Conservation (phyloP, 345 rosid species). For the Euphorbia pulcherrima region DNA sequence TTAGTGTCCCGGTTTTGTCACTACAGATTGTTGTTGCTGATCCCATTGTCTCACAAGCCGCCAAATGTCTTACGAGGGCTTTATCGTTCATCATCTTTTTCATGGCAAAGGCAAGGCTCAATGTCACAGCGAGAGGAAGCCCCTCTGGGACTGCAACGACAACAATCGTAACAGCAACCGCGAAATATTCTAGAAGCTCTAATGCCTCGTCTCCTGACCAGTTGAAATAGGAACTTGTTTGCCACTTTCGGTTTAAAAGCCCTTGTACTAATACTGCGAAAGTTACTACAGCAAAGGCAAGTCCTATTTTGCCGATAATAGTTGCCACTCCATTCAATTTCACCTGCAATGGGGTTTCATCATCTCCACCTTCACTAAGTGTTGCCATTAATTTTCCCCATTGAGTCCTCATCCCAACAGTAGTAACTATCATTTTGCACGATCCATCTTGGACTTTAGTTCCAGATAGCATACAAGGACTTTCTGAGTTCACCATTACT, state of each 20-base stretch:
- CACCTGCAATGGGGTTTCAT: constrained; percentile 92
- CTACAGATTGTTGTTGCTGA: constrained; percentile 92
- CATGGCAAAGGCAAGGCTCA: constrained; percentile 95
- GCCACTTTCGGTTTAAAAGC: constrained; percentile 51
- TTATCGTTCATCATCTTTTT: constrained; percentile 98
- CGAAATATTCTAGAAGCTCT: constrained; percentile 72
- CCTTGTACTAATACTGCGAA: constrained; percentile 84
- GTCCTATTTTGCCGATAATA: constrained; percentile 78
- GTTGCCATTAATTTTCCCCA: constrained; percentile 98
- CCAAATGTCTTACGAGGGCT: constrained; percentile 87
- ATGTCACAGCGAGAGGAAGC: constrained; percentile 88
- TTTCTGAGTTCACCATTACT: constrained; percentile 52
- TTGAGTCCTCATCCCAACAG: constrained; percentile 96
- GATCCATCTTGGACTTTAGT: constrained; percentile 92
- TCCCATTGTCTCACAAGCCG: constrained; percentile 98
- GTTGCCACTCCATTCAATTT: constrained; percentile 92
- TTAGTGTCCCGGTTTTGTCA: constrained; percentile 89
- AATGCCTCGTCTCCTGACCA: constrained; percentile 86
- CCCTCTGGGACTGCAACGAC: constrained; percentile 99
- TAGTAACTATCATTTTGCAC: constrained; percentile 80
- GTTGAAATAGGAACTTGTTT: constrained; percentile 36
- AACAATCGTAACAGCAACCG: constrained; percentile 87
- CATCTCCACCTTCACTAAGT: constrained; percentile 90
- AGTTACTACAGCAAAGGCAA: constrained; percentile 75
- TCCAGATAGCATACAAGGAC: constrained; percentile 85